phyloP scores from a whole-genome alignment of 169 alveolate species.

The Plasmodium relictum region DNA sequence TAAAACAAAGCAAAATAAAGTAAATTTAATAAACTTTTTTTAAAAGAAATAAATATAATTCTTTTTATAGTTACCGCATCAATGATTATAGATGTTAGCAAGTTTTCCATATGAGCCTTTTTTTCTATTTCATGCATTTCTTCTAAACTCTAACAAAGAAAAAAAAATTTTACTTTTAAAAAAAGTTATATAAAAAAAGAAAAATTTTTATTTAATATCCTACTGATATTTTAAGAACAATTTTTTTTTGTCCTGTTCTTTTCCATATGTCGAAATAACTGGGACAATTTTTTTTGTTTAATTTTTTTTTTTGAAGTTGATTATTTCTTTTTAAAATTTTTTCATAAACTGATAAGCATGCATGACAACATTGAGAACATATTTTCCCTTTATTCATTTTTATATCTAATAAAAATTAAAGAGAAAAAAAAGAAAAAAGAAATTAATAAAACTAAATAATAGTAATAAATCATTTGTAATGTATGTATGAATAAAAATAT shows the following conservation, averaged over 20 bases:
- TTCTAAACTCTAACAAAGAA: slow-evolving; percentile 79
- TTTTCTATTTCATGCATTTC: slow-evolving; percentile 86
- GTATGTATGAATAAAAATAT: background rate
- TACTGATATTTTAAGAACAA: slow-evolving; percentile 84
- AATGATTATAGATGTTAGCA: slow-evolving; percentile 85
- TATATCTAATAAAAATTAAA: slow-evolving; percentile 83
- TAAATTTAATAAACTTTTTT: background rate
- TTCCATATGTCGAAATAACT: slow-evolving; percentile 78
- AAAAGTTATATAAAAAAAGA: background rate
- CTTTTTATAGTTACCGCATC: slow-evolving; percentile 83
- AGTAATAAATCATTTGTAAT: background rate
- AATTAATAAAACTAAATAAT: slow-evolving; percentile 3
- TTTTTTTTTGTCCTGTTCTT: slow-evolving; percentile 85
- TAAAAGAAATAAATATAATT: background rate
- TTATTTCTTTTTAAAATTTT: slow-evolving; percentile 71
- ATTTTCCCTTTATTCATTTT: slow-evolving; percentile 95
- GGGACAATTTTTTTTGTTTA: slow-evolving; percentile 8
- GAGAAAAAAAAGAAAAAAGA: background rate
- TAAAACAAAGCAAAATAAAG: background rate
- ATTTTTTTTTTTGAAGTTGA: slow-evolving; percentile 3
- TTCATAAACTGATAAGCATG: slow-evolving; percentile 78
- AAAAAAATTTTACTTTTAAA: background rate
- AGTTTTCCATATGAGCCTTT: slow-evolving; percentile 81
- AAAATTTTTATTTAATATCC: background rate
- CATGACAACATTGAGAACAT: slow-evolving; percentile 96